phyloP scores from a whole-genome alignment of 2,329 filamentous ascomycete genomes.

The Cercospora sesami region DNA sequence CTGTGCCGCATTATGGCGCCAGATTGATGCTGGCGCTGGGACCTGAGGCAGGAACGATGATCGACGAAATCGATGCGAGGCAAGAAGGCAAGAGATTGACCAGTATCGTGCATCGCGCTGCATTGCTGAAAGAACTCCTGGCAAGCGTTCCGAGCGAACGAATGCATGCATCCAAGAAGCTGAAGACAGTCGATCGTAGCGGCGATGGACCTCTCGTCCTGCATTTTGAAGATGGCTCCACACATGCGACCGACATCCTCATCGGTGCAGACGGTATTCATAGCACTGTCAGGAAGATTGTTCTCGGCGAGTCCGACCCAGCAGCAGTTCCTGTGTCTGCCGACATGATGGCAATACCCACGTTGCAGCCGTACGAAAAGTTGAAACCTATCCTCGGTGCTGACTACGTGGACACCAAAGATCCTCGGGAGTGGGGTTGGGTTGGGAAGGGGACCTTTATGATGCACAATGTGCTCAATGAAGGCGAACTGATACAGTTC shows the following conservation, averaged over 20 bases:
- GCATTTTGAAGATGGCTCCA: conserved; percentile 13
- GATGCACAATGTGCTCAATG: conserved; percentile 21
- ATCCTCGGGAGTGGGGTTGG: conserved; percentile 20
- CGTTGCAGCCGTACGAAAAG: conserved; percentile 20
- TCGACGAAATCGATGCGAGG: conserved; percentile 17
- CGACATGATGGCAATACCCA: conserved; percentile 16
- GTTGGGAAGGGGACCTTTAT: conserved; percentile 19
- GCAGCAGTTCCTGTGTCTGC: conserved; percentile 16
- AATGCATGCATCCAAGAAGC: conserved; percentile 24
- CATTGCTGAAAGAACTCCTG: conserved; percentile 20
- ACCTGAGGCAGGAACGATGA: conserved; percentile 15
- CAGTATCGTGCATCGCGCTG: conserved; percentile 22
- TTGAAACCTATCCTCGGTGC: conserved; percentile 16
- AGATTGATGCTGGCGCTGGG: conserved; percentile 15
- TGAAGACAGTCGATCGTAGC: conserved; percentile 4
- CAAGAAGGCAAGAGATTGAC: conserved; percentile 19
- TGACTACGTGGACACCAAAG: conserved; percentile 12
- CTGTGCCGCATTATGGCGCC: conserved; percentile 10
- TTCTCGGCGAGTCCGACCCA: conserved; percentile 20
- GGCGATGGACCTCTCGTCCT: conserved; percentile 9
- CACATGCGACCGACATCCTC: conserved; percentile 14
- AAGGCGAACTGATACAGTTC: conserved; percentile 19
- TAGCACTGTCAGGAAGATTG: conserved; percentile 14
- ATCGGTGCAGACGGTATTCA: conserved; percentile 24
- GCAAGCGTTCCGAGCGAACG: conserved; percentile 11